These are phyloP conservation scores for Ascocoryne sarcoides DNA, from an alignment of 2,329 filamentous ascomycete genomes.

Conservation along the genomic window DNA sequence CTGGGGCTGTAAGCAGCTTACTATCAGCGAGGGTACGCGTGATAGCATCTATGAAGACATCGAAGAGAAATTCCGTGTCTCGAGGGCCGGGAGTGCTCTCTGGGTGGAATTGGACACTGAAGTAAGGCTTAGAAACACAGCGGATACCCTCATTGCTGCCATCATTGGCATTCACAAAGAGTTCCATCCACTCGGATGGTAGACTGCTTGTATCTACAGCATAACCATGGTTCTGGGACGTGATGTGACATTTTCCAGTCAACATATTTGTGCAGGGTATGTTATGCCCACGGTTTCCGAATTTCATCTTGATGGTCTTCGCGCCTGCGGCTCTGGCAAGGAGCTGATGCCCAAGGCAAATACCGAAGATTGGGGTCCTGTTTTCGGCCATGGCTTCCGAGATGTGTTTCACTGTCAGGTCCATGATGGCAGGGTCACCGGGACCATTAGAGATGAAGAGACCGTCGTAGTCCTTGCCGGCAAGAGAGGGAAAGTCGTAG, in stretches of 20 bases:
- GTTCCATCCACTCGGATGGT: constrained; percentile 74
- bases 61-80: constrained; percentile 94
- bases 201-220: constrained; percentile 78
- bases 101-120: constrained; percentile 99
- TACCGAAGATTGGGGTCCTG: constrained; percentile 84
- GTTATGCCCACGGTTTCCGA: constrained; percentile 96
- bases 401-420: constrained; percentile 72
- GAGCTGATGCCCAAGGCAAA: constrained; percentile 91
- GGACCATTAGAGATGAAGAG: constrained; percentile 97
- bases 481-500: constrained; percentile 73
- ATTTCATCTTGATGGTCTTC: constrained; percentile 92
- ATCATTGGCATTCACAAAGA: constrained; percentile 97
- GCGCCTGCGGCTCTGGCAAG: constrained; percentile 83
- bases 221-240: constrained; percentile 96
- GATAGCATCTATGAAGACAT: constrained; percentile 89
- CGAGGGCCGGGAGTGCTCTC: constrained; percentile 92
- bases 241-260: constrained; percentile 96
- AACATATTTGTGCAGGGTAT: constrained; percentile 95
- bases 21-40: constrained; percentile 59
- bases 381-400: constrained; percentile 66
- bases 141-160: constrained; percentile 97
- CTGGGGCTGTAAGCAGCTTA: constrained; percentile 59
- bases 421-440: constrained; percentile 83
- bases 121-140: constrained; percentile 77
- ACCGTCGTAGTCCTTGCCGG: constrained; percentile 82